phyloP scores from a whole-genome alignment of 2,329 filamentous ascomycete species.

The Xylaria sp. region DNA sequence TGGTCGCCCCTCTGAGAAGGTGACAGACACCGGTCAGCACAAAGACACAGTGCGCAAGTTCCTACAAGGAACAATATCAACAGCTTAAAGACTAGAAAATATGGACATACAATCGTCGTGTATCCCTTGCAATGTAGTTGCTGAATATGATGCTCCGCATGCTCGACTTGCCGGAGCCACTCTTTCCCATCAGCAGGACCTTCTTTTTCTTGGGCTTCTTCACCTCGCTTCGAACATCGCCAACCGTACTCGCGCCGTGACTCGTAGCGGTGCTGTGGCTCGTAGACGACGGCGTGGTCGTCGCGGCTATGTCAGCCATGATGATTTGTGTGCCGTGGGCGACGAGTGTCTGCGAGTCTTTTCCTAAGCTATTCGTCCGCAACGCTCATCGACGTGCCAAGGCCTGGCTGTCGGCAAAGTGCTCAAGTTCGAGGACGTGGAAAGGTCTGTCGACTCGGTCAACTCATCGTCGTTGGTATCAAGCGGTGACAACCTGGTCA shows the following conservation, averaged over 20 bases:
- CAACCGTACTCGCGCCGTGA: constrained; percentile 30
- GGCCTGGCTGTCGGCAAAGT: background rate
- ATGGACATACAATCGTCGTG: constrained; percentile 75
- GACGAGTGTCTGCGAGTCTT: constrained; percentile 40
- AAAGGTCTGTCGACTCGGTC: constrained; percentile 19
- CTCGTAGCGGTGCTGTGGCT: constrained; percentile 28
- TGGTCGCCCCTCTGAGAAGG: constrained; percentile 78
- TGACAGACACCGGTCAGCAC: background rate
- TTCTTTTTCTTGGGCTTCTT: constrained; percentile 86
- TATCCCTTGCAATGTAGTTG: constrained; percentile 98
- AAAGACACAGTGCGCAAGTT: background rate
- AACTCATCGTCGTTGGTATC: constrained; percentile 22
- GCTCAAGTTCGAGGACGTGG: background rate
- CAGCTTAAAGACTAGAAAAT: background rate
- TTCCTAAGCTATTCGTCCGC: background rate
- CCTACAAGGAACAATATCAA: background rate
- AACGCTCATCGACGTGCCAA: background rate
- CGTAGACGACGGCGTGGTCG: constrained; percentile 31
- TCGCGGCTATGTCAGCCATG: constrained; percentile 46
- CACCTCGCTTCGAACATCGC: constrained; percentile 60
- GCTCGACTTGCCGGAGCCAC: constrained; percentile 95
- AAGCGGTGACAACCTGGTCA: background rate
- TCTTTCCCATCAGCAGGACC: constrained; percentile 92
- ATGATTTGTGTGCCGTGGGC: background rate
- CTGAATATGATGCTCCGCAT: constrained; percentile 99